Base-by-base conservation (phyloP, 192 early-diverging fungal genomes). In the Coemansia sp. region DNA sequence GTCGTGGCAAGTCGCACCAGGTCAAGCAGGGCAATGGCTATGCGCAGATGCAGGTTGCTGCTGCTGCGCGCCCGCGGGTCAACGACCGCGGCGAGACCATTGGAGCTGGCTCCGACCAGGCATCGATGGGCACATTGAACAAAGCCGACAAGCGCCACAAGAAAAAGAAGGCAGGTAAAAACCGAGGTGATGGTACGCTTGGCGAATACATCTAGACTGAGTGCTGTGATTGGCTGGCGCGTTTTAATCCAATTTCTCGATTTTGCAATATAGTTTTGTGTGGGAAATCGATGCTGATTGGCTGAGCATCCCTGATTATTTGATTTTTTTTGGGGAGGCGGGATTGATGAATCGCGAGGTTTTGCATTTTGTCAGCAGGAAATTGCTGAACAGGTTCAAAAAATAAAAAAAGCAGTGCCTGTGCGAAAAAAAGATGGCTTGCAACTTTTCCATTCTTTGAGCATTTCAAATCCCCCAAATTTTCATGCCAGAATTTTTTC, bases 61-160 rank as follows among this genome's bases (percentile, higher is more conserved):
- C 53, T 7, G 80, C 79, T 23, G 62, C 76, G 7, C 79, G 68
- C 34, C 28, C 68, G 18, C 31, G 15, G 25, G 66, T 77, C 56
- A 63, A 75, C 71, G 74, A 88, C 71, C 84, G 83, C 13, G 82
- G 83, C n/a, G 84, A 86, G 26, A 58, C 86, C 16, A 82, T 86
- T 52, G 55, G 3, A 18, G 2, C 55, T 18, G 85, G 78, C 12
- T 69, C 82, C 57, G 70, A 67, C 30, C 78, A 90, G 16, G 87
- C 87, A 10, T 84, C 87, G 21, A 42, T 89, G 37, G 91, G 85
- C 67, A 86, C 87, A 21, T 85, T 89, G 59, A 87, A 89, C 48
- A 72, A 71, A 37, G 39, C 64, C 76, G n/a, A 33, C 55, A 85
- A 58, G 86, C 68, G 31, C 75, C 66, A 55, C 63, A 72, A 57